Conservation (phyloP, 1,139 yeast genomes). For the Geotrichum citri-aurantii region DNA sequence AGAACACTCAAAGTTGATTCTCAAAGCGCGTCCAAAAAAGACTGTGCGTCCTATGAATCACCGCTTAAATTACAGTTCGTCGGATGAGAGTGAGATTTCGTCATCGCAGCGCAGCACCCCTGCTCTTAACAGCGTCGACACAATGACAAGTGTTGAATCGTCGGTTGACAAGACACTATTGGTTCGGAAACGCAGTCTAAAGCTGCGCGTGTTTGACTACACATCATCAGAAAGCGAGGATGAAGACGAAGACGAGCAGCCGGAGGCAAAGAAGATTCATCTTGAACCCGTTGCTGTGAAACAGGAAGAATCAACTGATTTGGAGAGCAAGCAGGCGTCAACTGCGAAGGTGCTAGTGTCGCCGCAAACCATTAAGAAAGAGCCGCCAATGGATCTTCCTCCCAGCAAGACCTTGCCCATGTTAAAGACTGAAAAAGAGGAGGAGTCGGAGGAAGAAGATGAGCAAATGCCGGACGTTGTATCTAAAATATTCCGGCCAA, state of each 20-base stretch:
- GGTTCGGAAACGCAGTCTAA: constrained; percentile 1
- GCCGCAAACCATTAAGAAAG: neutral
- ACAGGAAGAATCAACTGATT: neutral
- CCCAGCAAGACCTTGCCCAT: neutral
- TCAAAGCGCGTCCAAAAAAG: constrained; percentile 24
- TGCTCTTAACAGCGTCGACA: constrained; percentile 31
- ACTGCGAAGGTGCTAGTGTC: neutral
- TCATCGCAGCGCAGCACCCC: constrained; percentile 27
- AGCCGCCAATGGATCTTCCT: neutral
- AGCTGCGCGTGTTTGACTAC: constrained; percentile 21
- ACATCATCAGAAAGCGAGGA: constrained; percentile 26
- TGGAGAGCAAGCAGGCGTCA: neutral
- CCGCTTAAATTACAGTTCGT: constrained; percentile 51
- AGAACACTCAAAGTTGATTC: neutral
- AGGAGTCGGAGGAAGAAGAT: constrained; percentile 16
- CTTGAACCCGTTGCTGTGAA: neutral
- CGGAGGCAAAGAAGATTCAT: neutral
- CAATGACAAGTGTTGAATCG: neutral
- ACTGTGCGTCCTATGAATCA: constrained; percentile 61
- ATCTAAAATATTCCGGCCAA: constrained; percentile 8
- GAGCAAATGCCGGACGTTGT: constrained; percentile 14
- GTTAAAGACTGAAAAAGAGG: constrained; percentile 6
- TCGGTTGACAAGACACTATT: neutral
- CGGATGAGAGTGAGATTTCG: constrained; percentile 45
- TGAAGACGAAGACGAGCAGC: constrained; percentile 20